Evolutionary conservation across 2,329 filamentous ascomycete species (phyloP).

Genomic region (Cladosporium halotolerans): DNA sequence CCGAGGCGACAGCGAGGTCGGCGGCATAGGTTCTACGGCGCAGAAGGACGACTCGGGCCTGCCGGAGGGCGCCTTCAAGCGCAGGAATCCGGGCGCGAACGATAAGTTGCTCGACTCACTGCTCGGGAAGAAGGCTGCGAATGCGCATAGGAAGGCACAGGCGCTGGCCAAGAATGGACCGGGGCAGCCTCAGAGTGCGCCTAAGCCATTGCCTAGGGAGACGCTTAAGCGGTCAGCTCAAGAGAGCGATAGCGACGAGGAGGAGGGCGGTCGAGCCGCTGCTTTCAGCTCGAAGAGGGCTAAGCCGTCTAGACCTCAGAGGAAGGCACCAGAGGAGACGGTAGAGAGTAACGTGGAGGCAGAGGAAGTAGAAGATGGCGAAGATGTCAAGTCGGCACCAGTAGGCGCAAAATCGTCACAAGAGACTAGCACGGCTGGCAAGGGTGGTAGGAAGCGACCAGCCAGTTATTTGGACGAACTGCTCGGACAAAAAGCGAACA

Average conservation of each 20-base stretch:
- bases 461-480: slow-evolving; percentile 52
- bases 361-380: slow-evolving; percentile 26
- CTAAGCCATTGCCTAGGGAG: slow-evolving; percentile 3
- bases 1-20: slow-evolving; percentile 22
- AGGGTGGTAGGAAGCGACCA: slow-evolving; percentile 31
- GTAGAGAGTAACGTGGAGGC: neutral
- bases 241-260: slow-evolving; percentile 33
- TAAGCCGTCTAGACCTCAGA: slow-evolving; percentile 1
- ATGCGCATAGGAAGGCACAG: slow-evolving; percentile 25
- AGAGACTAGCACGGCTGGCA: neutral
- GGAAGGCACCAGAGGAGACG: neutral
- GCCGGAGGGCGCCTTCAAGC: slow-evolving; percentile 32
- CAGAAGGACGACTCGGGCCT: slow-evolving; percentile 13
- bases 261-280: slow-evolving; percentile 20
- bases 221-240: slow-evolving; percentile 9
- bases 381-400: slow-evolving; percentile 30
- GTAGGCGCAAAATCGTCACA: neutral
- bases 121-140: slow-evolving; percentile 36
- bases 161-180: neutral
- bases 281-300: slow-evolving; percentile 20
- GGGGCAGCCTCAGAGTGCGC: neutral
- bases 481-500: slow-evolving; percentile 42
- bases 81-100: slow-evolving; percentile 33
- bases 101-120: slow-evolving; percentile 38
- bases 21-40: slow-evolving; percentile 16